These are phyloP conservation scores for Fusarium armeniacum DNA, from an alignment of 2,329 filamentous ascomycete species.

Conservation along the genomic window DNA sequence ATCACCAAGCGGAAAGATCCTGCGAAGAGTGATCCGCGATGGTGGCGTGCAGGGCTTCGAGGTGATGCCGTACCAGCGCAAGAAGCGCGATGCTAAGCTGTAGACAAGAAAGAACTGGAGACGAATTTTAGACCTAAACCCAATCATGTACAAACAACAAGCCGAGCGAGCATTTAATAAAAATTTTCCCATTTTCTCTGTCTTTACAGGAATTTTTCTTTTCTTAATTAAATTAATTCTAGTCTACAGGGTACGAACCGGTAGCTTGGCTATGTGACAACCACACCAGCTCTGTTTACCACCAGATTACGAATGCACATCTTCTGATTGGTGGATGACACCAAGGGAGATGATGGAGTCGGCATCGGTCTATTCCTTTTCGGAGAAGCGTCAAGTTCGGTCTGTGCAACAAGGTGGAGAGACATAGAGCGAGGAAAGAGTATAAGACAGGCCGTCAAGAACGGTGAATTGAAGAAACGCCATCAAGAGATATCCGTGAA, in stretches of 20 bases:
- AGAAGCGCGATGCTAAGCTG: conserved; percentile 45
- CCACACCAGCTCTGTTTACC: conserved; percentile 40
- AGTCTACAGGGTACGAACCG: conserved; percentile 1
- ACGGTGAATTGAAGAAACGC: conserved; percentile 1
- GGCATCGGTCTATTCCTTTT: conserved; percentile 32
- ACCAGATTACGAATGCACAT: conserved; percentile 53
- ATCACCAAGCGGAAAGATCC: conserved; percentile 70
- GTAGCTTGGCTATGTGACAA: not conserved
- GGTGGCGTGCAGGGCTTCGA: conserved; percentile 55
- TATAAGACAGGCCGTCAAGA: conserved; percentile 36
- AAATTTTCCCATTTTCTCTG: not conserved
- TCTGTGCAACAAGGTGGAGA: conserved; percentile 31
- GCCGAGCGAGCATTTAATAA: conserved; percentile 12
- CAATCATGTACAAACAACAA: conserved; percentile 2
- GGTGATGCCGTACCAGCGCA: conserved; percentile 47
- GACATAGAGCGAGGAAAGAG: conserved; percentile 22
- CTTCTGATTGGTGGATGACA: conserved; percentile 49
- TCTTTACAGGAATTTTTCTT: not conserved
- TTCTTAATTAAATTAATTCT: conserved; percentile 4
- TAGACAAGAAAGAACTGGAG: conserved; percentile 1
- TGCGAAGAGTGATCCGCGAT: conserved; percentile 61
- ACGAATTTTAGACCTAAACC: not conserved
- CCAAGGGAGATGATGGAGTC: not conserved
- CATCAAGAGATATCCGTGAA: conserved; percentile 5
- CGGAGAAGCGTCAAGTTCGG: conserved; percentile 25